Conservation (phyloP, 106 monocot genomes). For the Platanthera zijinensis region DNA sequence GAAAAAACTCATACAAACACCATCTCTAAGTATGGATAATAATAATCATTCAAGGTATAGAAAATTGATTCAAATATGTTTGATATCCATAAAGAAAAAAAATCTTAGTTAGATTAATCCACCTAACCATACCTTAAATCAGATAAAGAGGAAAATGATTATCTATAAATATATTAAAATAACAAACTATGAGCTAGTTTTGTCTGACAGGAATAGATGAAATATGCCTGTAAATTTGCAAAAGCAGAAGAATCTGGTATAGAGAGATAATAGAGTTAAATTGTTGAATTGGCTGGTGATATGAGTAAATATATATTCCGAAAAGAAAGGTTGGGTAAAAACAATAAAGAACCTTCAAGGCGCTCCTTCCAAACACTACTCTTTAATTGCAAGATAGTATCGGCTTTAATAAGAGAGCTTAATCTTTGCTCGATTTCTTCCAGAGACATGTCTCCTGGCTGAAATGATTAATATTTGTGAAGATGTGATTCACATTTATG, state of each 20-base stretch:
- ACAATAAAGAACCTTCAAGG: conserved; percentile 65
- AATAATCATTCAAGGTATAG: neutral
- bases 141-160: neutral
- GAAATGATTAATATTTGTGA: conserved; percentile 6
- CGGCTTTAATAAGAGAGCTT: conserved; percentile 48
- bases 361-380: conserved; percentile 98
- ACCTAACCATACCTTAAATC: neutral
- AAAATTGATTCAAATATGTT: neutral
- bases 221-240: neutral
- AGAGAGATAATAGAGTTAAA: neutral
- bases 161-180: neutral
- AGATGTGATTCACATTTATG: neutral
- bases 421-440: conserved; percentile 92
- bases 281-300: neutral
- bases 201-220: neutral
- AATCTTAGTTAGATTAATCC: neutral
- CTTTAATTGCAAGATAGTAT: conserved; percentile 76
- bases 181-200: neutral
- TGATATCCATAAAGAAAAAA: neutral
- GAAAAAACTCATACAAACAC: neutral
- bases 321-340: neutral
- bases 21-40: neutral
- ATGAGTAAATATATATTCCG: neutral
- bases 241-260: neutral
- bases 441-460: conserved; percentile 95